A percentile compares a stretch with the other conserved stretches of the same genome.
Evolutionary conservation across 2,329 filamentous ascomycete genomes (phyloP).

Genomic region (Beauveria australis): DNA sequence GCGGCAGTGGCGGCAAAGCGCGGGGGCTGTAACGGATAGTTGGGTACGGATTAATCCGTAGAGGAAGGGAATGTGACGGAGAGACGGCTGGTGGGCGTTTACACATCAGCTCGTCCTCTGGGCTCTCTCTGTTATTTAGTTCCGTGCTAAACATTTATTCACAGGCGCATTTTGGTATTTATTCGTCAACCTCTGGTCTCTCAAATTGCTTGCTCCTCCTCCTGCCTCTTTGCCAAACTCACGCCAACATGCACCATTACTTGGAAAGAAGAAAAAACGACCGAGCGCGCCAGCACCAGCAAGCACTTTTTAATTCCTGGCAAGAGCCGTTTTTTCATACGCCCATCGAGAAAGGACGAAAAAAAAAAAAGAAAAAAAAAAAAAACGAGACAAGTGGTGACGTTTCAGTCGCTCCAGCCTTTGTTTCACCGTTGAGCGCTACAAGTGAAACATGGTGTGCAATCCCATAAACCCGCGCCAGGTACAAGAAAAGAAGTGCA

Average conservation of each 20-base stretch:
- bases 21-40: not conserved
- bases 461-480: not conserved
- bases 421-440: not conserved
- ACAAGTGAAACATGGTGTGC: not conserved
- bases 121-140: too few species aligned
- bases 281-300: not conserved
- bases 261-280: not conserved
- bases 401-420: constrained; percentile 4
- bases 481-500: not conserved
- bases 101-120: too few species aligned
- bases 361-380: too few species aligned
- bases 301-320: not conserved
- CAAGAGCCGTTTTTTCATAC: not conserved
- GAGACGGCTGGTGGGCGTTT: too few species aligned
- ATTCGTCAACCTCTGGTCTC: too few species aligned
- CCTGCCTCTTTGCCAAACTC: too few species aligned
- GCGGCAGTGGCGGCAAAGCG: too few species aligned
- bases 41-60: not conserved
- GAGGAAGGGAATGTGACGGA: not conserved
- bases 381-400: not conserved
- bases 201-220: too few species aligned
- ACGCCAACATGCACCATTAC: too few species aligned
- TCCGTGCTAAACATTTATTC: too few species aligned
- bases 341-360: too few species aligned
- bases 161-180: too few species aligned